Base-by-base conservation (phyloP, 2,329 filamentous ascomycete genomes). In the Paramyrothecium roridum region DNA sequence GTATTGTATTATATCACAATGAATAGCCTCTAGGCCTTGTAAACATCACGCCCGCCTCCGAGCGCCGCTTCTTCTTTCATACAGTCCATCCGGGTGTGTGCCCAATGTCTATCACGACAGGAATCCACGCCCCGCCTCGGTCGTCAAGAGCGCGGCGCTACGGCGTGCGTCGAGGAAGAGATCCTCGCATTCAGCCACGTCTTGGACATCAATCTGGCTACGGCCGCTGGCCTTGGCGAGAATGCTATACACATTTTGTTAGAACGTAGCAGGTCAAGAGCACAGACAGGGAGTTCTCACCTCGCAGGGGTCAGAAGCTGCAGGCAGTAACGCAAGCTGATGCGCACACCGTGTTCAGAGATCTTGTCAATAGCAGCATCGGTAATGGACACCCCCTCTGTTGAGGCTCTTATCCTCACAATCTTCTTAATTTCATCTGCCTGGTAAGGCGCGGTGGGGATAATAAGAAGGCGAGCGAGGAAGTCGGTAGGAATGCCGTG, bases 401-500 rank as follows among this genome's bases (percentile, higher is more conserved):
- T 93, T 61, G 87, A 86, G 43, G 91, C 86, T 51, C 95, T 88
- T 65, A 96, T 87, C 62, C 87, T 84, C 65, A 98, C 88, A 73
- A 99, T 99, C 58, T 87, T 86, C 76, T 92, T 92, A 72, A 99
- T 96, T 76, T 99, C 95, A 17, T 91, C 86, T 46, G 87, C 84
- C 58, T 87, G 84, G 77, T 98, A 99, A 12, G 92, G 87, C 64
- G 92, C 90, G 19, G 95, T 99, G 48, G 95, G 95, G 67, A 99
- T 88, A 76, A 99, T 98, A 69, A 99, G 89, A 54, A 99, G 85
- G 57, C 95, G 91, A 54, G 91, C 89, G 54, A 99, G 83, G 63
- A 99, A 92, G 73, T 99, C 95, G 11, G 93, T 86, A 17, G 95
- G 95, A 63, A 99, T 88, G 68, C 95, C 95, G 76, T 99, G 95